These are phyloP conservation scores for Entelexis paramagnoliae DNA, from an alignment of 1,139 yeast species.

Conservation along the genomic window DNA sequence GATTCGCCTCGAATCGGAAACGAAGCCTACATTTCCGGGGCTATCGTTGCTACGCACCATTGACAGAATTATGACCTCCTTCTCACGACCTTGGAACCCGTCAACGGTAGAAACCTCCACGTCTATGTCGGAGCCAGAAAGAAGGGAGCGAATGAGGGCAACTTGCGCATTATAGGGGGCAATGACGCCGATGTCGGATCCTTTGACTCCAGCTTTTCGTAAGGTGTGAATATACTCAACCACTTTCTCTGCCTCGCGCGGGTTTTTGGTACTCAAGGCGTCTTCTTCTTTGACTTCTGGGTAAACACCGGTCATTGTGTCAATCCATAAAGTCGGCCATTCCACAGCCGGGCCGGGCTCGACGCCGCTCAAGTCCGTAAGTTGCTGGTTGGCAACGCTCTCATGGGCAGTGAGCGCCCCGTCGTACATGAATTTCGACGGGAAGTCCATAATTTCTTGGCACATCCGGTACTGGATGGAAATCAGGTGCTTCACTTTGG, in stretches of 20 bases:
- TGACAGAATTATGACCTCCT: conserved; percentile 82
- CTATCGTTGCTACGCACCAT: conserved; percentile 45
- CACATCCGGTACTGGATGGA: conserved; percentile 87
- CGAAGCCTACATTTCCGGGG: conserved; percentile 30
- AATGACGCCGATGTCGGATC: conserved; percentile 20
- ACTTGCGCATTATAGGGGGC: conserved; percentile 23
- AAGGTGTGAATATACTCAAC: conserved; percentile 11
- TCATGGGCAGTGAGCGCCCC: conserved; percentile 53
- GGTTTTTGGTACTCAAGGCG: conserved; percentile 18
- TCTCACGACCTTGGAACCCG: conserved; percentile 97
- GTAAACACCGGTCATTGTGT: conserved; percentile 75
- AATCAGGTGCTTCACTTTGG: conserved; percentile 44
- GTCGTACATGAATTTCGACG: conserved; percentile 58
- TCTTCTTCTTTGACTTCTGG: conserved; percentile 39
- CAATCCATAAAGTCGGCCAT: conserved; percentile 62
- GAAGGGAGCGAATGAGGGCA: conserved; percentile 1
- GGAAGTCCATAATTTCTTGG: conserved; percentile 61
- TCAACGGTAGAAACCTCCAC: conserved; percentile 43
- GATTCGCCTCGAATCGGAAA: conserved; percentile 19
- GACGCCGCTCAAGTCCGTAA: conserved; percentile 41
- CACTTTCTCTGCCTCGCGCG: conserved; percentile 19
- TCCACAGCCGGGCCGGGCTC: conserved; percentile 42
- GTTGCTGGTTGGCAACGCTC: conserved; percentile 44
- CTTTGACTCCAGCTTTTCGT: conserved; percentile 10
- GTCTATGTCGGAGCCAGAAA: neutral